Conservation (phyloP, 2,329 filamentous ascomycete species). For the Hypoxylon sp. region DNA sequence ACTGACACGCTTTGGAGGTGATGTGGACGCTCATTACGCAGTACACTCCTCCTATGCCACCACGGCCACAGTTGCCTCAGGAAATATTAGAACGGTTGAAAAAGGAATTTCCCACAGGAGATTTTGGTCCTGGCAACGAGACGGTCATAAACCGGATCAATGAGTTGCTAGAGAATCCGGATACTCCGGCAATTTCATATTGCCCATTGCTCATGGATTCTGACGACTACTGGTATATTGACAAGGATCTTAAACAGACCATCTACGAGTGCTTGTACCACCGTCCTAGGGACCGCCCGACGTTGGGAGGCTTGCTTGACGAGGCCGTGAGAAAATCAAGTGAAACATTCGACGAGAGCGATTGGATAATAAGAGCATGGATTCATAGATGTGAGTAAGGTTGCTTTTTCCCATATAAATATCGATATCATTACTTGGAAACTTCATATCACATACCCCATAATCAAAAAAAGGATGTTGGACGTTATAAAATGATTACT, state of each 20-base stretch:
- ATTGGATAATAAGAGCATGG: conserved; percentile 39
- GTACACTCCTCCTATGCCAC: conserved; percentile 23
- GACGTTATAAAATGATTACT: background rate
- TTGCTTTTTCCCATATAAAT: background rate
- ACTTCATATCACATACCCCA: background rate
- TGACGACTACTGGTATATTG: conserved; percentile 36
- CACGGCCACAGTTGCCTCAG: conserved; percentile 40
- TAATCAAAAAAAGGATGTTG: background rate
- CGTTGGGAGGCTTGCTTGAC: conserved; percentile 21
- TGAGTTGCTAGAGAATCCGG: background rate
- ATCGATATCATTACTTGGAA: background rate
- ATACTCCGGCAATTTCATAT: conserved; percentile 36
- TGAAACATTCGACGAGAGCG: conserved; percentile 24
- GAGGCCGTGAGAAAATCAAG: conserved; percentile 17
- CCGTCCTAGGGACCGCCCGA: conserved; percentile 41
- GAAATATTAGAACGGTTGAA: too few species aligned
- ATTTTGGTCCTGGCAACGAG: too few species aligned
- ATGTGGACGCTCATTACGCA: conserved; percentile 49
- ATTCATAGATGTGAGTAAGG: conserved; percentile 26
- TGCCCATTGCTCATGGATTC: conserved; percentile 37
- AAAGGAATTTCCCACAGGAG: too few species aligned
- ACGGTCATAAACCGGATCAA: too few species aligned
- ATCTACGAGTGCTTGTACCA: conserved; percentile 46
- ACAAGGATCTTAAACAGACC: conserved; percentile 33
- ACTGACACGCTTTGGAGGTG: conserved; percentile 18